phyloP scores from a whole-genome alignment of 345 rosid genomes.

The Clarkia xantiana region DNA sequence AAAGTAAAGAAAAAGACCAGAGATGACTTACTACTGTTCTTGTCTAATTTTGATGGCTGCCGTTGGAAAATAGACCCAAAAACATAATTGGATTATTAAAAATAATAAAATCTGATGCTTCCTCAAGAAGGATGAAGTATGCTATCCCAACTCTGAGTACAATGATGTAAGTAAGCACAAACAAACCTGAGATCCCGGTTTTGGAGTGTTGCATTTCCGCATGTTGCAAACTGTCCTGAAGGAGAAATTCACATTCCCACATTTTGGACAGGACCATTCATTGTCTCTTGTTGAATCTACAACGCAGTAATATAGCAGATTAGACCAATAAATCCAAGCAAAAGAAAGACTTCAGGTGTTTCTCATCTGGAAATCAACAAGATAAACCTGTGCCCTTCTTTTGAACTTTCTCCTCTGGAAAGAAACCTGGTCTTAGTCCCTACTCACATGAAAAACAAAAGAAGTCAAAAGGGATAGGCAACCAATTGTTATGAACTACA shows the following conservation, averaged over 20 bases:
- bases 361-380: too few relatives aligned
- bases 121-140: too few relatives aligned
- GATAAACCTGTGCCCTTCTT: slow-evolving; percentile 41
- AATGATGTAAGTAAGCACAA: neutral
- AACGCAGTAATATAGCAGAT: slow-evolving; percentile 6
- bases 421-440: slow-evolving; percentile 85
- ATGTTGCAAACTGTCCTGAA: slow-evolving; percentile 92
- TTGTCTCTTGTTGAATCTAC: slow-evolving; percentile 80
- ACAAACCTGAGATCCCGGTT: slow-evolving; percentile 91
- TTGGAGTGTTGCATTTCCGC: slow-evolving; percentile 98
- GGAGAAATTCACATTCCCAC: slow-evolving; percentile 93
- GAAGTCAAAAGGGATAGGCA: neutral
- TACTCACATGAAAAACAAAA: slow-evolving; percentile 8
- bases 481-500: neutral
- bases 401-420: slow-evolving; percentile 61
- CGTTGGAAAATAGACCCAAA: slow-evolving; percentile 13
- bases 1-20: neutral
- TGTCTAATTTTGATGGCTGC: slow-evolving; percentile 69
- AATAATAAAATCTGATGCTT: too few relatives aligned
- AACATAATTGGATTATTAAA: too few relatives aligned
- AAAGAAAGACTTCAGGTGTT: too few relatives aligned
- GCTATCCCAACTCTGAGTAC: too few relatives aligned
- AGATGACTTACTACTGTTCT: slow-evolving; percentile 56
- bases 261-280: slow-evolving; percentile 97
- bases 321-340: too few relatives aligned